Evolutionary conservation across 805 yeast species (phyloP), one percentile per base, ranked within the genome.

Genomic region (Zygoascus tannicola): DNA sequence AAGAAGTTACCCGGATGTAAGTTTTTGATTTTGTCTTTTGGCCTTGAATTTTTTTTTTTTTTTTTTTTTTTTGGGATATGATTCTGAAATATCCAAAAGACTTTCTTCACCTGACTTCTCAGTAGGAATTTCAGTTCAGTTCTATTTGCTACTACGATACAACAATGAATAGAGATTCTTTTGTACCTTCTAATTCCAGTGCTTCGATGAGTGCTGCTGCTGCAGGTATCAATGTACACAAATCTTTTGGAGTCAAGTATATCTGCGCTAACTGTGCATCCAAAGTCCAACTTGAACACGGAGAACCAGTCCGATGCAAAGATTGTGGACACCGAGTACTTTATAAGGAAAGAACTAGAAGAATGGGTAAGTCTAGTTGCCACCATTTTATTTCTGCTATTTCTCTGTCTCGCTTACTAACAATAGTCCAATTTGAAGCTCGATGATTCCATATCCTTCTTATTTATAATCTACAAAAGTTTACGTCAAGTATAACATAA

Each of bases 301-400:
- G 84, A 55, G 98, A 92, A 64, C 95, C 97, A 23, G 95, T 92
- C 52, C 84, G 97, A 70, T 92, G 98, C 70, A 88, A 87, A 68
- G 95, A 88, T 56, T 92, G 98, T 68, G 98, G 98, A 51, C 97
- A 92, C 70, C 82, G 98, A 69, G 97, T 92, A 48, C 71, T 92
- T 50, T 85, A 90, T 71, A 92, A 92, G 71, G 95, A 96, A 50
- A 82, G 98, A 71, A 90, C 97, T 40, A 85, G 88, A 73, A 79
- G 97, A 71, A 85, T 90, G 94, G 94, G 76, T 46, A 74, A 70
- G 65, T 73, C 69, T 68, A n/a, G n/a, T n/a, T n/a, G n/a, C n/a
- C n/a, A n/a, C n/a, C n/a, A n/a, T n/a, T n/a, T n/a, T n/a, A n/a
- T n/a, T n/a, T n/a, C n/a, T n/a, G n/a, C n/a, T n/a, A n/a, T n/a